Evolutionary conservation across 192 early-diverging fungal genomes (phyloP), one percentile per base, ranked within the genome.

Genomic region (Dispira parvispora): DNA sequence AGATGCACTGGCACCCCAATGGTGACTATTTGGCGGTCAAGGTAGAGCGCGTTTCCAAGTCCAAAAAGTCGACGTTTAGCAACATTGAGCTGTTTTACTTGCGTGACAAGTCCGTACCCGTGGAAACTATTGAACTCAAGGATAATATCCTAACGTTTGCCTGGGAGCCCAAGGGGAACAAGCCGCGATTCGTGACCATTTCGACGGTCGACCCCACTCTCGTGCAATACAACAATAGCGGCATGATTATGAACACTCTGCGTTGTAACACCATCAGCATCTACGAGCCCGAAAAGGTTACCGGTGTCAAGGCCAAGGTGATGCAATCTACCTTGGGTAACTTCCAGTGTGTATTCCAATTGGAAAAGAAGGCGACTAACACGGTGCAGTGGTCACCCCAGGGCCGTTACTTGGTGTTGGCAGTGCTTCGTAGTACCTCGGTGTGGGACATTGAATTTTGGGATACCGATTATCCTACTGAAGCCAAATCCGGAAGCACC

Each of bases 21-120:
- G 94, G 94, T 63, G 81, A 92, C 52, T 91, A 89, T 74, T 77
- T 99, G 43, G 85, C 88, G 43, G 94, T 96, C 72, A 85, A 85
- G 67, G 94, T 98, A 28, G 90, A 94, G 65, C 84, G 91, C 60
- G 77, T 77, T 63, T 87, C 85, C 53, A 92, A 93, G 76, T 89
- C 90, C 62, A 96, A 96, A 74, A 96, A 91, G 78, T 73, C 78
- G 9, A 86, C 80, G 42, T 85, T 78, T 67, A 85, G 90, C 67
- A 94, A 92, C 71, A 73, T 99, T 54, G 96, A 99, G 78, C 84
- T 99, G 62, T 96, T 99, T 86, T 82, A 88, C 56, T 70, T 91
- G 8, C 74, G 79, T 64, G 92, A 99, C 74, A 87, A 87, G 71
- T 89, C 88, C 57, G 83, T 97, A 65, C 96, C 96, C n/a, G 90